phyloP scores from a whole-genome alignment of 108 stramenopile genomes.

The Conticribra weissflogii region DNA sequence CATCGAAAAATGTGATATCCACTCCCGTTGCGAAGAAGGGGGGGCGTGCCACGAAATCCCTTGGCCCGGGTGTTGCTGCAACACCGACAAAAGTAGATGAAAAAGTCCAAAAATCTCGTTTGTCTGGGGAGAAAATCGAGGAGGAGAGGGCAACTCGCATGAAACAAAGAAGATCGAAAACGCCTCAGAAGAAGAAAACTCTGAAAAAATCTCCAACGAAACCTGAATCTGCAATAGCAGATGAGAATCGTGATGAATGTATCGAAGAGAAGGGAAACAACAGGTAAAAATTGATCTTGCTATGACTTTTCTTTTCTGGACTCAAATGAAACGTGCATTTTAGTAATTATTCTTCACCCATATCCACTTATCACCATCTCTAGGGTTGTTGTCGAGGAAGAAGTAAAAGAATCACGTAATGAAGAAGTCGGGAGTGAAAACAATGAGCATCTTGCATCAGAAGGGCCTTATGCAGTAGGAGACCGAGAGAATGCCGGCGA shows the following conservation, averaged over 20 bases:
- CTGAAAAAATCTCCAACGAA: background rate
- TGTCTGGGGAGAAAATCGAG: slow-evolving; percentile 4
- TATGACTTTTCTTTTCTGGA: too few species aligned
- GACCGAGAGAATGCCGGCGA: background rate
- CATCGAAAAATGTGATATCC: background rate
- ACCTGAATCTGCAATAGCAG: background rate
- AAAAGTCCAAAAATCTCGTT: slow-evolving; percentile 11
- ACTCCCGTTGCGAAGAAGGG: background rate
- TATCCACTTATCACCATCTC: too few species aligned
- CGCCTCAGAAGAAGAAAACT: background rate
- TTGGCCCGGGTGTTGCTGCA: background rate
- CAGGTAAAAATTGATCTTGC: too few species aligned
- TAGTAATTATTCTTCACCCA: too few species aligned
- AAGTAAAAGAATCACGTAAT: too few species aligned
- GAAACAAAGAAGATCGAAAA: slow-evolving; percentile 1
- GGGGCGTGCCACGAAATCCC: background rate
- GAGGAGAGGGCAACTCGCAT: slow-evolving; percentile 5
- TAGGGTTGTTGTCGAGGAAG: too few species aligned
- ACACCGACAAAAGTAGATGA: background rate
- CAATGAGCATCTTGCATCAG: background rate
- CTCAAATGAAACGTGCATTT: too few species aligned
- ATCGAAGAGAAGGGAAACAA: too few species aligned
- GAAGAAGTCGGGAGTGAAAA: background rate
- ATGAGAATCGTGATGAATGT: background rate
- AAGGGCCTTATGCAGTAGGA: background rate